Evolutionary conservation across 768 basidiomycete genomes (phyloP), one percentile per base, ranked within the genome.

Genomic region (Pleurotus tuoliensis): DNA sequence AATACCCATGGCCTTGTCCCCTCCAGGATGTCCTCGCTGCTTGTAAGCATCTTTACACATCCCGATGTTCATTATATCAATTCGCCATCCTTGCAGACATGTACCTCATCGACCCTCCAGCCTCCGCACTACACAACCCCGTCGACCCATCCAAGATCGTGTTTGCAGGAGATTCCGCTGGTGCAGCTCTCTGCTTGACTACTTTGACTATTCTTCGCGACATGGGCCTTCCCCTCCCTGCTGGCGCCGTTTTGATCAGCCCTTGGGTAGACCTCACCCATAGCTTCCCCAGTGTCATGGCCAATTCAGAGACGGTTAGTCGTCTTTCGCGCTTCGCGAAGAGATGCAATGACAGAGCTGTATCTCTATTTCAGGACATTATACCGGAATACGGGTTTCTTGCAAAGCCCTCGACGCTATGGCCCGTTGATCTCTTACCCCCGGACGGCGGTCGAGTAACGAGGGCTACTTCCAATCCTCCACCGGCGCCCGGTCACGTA

Each of bases 261-360:
- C 91, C 91, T 2, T 92, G 91, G 85, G 82, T 87, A 11, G 90
- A 93, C 66, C 72, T 94, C n/a, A 92, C 90, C 0, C 91, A 93
- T 63, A 87, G 83, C 51, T 91, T 94, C 65, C 87, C 88, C 0
- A 86, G 84, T 61, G 82, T 90, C 39, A 78, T 90, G 73, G 61
- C 78, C 44, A 91, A 93, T 64, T 79, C 78, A 0, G 71, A 72
- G 5, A 86, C 86, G 8, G 89, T 84, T 55, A 46, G 77, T 67
- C 20, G 9, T 45, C 2, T 7, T 11, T 25, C 24, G 5, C 24
- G 24, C 24, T 5, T 25, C 4, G 37, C 18, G 12, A n/a, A 16
- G 39, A 22, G 44, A n/a, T 22, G 15, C 43, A 15, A 44, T 20
- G 6, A n/a, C 7, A n/a, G 47, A 37, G n/a, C 41, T 47, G 41